Base-by-base conservation (phyloP, 352 stramenopile genomes). In the Phytophthora tubulina region DNA sequence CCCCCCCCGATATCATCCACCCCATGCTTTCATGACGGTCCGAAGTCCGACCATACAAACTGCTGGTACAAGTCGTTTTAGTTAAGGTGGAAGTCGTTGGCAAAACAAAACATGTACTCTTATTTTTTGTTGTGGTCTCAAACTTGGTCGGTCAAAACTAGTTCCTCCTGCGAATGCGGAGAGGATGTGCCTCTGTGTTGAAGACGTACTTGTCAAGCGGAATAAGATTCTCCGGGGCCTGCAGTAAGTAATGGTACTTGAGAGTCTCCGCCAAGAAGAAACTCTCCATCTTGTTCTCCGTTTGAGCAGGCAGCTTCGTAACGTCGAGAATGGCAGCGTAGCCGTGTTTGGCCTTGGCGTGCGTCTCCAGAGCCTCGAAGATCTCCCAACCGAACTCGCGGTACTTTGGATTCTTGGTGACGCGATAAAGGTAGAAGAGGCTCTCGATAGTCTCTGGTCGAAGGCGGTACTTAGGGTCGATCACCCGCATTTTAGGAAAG, bases 211-310 rank as follows among this genome's bases (percentile, higher is more conserved):
- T 91, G 65, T 98, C 90, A n/a, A 99, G 75, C 4, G 98, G 80
- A 61, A 98, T 79, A 17, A 93, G 53, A 45, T 33, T 66, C 15
- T 66, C 58, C 15, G 58, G 46, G 2, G 58, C 58, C 17, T 66
- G 58, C 13, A 66, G 45, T 27, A 66, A 56, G 30, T 66, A 66
- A 41, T 66, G 58, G 39, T 69, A 69, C 51, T 69, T 69, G 46
- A 99, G 82, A 32, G 97, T 99, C 85, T 99, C 98, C 11, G 97
- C 97, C 36, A 99, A 70, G 76, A 99, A 99, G 80, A 99, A 99
- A 54, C 90, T 99, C 79, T 99, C 97, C 97, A 99, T 99, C 61
- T 96, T 91, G 88, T 99, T 91, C 17, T 99, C 87, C n/a, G 92
- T 85, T 35, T 66, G 53, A 21, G 79, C 55, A 4, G 75, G 75